phyloP scores from a whole-genome alignment of 495 filamentous ascomycete genomes.

The Cudoniella acicularis region DNA sequence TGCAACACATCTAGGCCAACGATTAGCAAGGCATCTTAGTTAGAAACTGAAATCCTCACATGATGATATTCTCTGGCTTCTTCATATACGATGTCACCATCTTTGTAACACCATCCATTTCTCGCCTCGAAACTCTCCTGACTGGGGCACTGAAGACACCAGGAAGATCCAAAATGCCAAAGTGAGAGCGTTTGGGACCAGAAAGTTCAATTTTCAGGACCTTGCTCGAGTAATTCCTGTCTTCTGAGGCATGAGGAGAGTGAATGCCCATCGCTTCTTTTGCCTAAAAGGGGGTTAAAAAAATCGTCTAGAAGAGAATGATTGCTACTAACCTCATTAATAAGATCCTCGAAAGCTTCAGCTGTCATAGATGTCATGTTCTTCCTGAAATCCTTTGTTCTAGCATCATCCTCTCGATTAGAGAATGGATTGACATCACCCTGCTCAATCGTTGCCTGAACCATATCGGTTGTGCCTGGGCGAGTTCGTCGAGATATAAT shows the following conservation, averaged over 20 bases:
- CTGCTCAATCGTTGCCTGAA: conserved; percentile 1
- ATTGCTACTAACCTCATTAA: conserved; percentile 20
- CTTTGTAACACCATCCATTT: conserved; percentile 44
- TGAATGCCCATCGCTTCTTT: conserved; percentile 26
- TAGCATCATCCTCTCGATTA: background rate
- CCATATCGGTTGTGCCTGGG: background rate
- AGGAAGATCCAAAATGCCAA: conserved; percentile 60
- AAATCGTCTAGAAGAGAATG: background rate
- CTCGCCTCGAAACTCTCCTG: conserved; percentile 28
- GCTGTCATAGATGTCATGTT: background rate
- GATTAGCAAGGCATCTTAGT: background rate
- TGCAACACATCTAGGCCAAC: conserved; percentile 33
- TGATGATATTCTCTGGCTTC: conserved; percentile 49
- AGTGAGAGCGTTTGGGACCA: conserved; percentile 52
- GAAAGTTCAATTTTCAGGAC: conserved; percentile 55
- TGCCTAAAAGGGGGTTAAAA: conserved; percentile 37
- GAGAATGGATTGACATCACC: conserved; percentile 9
- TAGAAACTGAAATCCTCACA: conserved; percentile 29
- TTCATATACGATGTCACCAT: conserved; percentile 54
- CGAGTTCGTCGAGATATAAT: conserved; percentile 39
- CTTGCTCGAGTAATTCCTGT: conserved; percentile 45
- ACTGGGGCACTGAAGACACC: conserved; percentile 53
- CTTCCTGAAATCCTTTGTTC: background rate
- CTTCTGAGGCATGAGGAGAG: background rate
- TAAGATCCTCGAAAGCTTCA: conserved; percentile 2